These are phyloP conservation scores for Meripilus lineatus DNA, from an alignment of 1,284 basidiomycete genomes.

Conservation along the genomic window DNA sequence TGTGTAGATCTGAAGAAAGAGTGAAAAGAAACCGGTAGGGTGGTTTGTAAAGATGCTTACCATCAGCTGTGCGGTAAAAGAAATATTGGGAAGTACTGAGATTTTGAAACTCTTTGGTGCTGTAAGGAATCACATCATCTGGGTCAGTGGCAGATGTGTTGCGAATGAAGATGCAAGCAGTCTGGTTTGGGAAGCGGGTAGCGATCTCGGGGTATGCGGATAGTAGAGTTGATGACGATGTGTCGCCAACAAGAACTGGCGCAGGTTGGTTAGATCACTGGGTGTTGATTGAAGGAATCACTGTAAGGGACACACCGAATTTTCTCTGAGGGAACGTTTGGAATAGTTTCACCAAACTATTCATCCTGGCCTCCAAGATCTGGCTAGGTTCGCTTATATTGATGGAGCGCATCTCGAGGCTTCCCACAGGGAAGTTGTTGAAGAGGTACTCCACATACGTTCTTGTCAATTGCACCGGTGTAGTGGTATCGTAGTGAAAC, in stretches of 20 bases:
- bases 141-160: conserved; percentile 28
- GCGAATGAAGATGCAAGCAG: conserved; percentile 28
- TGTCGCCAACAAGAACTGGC: conserved; percentile 25
- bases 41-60: conserved; percentile 7
- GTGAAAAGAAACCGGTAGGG: not conserved
- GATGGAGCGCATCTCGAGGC: conserved; percentile 29
- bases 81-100: conserved; percentile 25
- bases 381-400: conserved; percentile 26
- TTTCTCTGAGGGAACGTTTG: conserved; percentile 28
- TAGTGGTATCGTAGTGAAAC: conserved; percentile 32
- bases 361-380: conserved; percentile 25
- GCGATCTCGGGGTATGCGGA: conserved; percentile 26
- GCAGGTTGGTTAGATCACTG: not conserved
- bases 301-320: conserved; percentile 15
- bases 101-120: conserved; percentile 25
- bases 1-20: conserved; percentile 14
- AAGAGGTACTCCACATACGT: conserved; percentile 29
- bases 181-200: conserved; percentile 24
- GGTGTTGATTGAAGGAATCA: not conserved
- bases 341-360: conserved; percentile 25
- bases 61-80: conserved; percentile 25
- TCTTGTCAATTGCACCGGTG: conserved; percentile 26
- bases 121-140: conserved; percentile 28
- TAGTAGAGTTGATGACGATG: conserved; percentile 26
- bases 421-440: conserved; percentile 26